Conservation (phyloP, 805 yeast species). For the Saccharomycopsis microspora region DNA sequence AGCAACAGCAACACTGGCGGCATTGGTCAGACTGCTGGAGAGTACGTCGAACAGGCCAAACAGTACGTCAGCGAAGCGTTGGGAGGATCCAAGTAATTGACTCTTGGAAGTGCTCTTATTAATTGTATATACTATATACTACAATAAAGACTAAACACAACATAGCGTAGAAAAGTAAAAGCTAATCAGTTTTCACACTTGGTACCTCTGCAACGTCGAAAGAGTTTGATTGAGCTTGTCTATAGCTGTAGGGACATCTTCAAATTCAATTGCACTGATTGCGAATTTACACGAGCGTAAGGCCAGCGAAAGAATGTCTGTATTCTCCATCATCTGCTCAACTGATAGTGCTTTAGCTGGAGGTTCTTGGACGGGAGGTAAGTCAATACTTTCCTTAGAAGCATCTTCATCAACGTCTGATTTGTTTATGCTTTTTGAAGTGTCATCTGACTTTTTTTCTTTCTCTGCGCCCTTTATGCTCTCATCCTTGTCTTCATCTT, state of each 20-base stretch:
- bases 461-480: not conserved
- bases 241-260: conserved; percentile 59
- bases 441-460: too few relatives aligned
- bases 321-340: not conserved
- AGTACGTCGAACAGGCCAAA: conserved; percentile 32
- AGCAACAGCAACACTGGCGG: conserved; percentile 32
- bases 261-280: conserved; percentile 67
- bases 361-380: not conserved
- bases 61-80: conserved; percentile 20
- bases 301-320: not conserved
- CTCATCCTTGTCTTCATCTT: not conserved
- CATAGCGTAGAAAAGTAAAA: too few relatives aligned
- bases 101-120: not conserved
- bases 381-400: too few relatives aligned
- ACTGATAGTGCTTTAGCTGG: not conserved
- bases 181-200: too few relatives aligned
- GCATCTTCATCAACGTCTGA: too few relatives aligned
- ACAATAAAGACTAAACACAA: not conserved
- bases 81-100: not conserved
- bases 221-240: conserved; percentile 30
- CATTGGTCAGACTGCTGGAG: conserved; percentile 46
- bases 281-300: conserved; percentile 38
- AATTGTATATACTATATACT: not conserved
- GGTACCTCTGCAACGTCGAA: too few relatives aligned
- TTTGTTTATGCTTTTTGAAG: too few relatives aligned